Base-by-base conservation (phyloP, 345 rosid species). In the Litchi chinensis region DNA sequence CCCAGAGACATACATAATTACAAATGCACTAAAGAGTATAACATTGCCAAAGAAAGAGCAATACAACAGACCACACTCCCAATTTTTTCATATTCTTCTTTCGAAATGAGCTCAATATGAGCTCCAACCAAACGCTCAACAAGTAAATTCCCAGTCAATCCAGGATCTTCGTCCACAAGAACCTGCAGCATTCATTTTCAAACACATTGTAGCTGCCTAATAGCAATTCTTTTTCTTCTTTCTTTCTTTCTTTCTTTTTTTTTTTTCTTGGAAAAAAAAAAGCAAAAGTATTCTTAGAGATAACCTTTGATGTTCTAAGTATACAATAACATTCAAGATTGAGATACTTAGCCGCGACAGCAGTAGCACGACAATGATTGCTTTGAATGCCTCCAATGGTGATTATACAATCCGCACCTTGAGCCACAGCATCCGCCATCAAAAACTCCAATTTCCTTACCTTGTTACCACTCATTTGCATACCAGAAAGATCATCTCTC, bases 381-480 rank as follows among this genome's bases (percentile, higher is more conserved):
- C 98, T 95, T 82, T 95, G 97, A 67, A 95, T 93, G 56, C 96
- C 99, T 10, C 99, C 99, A 59, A 92, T 89, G 6, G 97, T 93
- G 68, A 93, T 86, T 56, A 93, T 80, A 22, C 97, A 91, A 65
- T 95, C 97, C n/a, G 98, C 95, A 15, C 95, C 88, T 77, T 89
- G 87, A 18, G 88, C 89, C 69, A 95, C 90, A 4, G 97, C 98
- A 65, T 95, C 97, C 0, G 98, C 98, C 91, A 95, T 70, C 64
- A 95, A 83, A 79, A 95, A 95, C 71, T 95, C 98, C 79, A 95
- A 82, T 77, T 95, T 95, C 65, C 97, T 82, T 10, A 92, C 97
- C 83, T 93, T 95, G 86, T 95, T 95, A 4, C 98, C 98, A 54
- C 98, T 95, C 91, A 95, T 26, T 81, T 95, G 94, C 98, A 95